Base-by-base conservation (phyloP, 768 basidiomycete species). In the Hebeloma cylindrosporum region DNA sequence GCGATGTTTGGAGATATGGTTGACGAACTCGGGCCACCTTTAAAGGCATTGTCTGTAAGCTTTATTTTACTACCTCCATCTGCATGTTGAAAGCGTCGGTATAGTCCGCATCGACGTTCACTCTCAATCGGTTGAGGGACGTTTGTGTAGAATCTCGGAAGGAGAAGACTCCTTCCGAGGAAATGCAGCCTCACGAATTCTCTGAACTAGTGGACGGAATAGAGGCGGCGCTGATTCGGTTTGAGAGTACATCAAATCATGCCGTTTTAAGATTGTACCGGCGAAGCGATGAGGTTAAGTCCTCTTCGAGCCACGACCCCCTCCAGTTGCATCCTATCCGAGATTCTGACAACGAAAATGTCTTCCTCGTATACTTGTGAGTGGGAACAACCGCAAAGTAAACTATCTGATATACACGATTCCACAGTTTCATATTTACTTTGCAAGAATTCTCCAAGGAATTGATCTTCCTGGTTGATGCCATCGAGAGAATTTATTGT, bases 391-490 rank as follows among this genome's bases (percentile, higher is more conserved):
- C 28, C n/a, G 6, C n/a, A n/a, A n/a, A n/a, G n/a, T n/a, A n/a
- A n/a, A 8, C 21, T 44, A 10, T 45, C 41, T 47, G 28, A 56
- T 20, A 6, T 6, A 16, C 7, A 26, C 27, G 34, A 5, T 29
- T n/a, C n/a, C 29, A 21, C 51, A 96, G 93, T 70, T 97, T 95
- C 66, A 87, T 96, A 52, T 99, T 97, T 66, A 95, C 93, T 0
- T 63, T 97, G 32, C 93, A 99, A 65, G 96, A 98, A 60, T 97
- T 97, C 60, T 79, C 90, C 6, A 73, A 78, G 46, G 95, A 98
- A 63, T 65, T 95, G 39, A 72, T 86, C 23, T 82, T 80, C 14
- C 79, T 98, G 8, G 77, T 90, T 0, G 89, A 93, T 60, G 84
- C 89, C 6, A 88, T 97, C 75, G 74, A 82, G 39, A 74, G 84